Percentiles rank a stretch among this genome's conserved stretches.
Evolutionary conservation across 1,284 basidiomycete species (phyloP).

Genomic region (Ustilago bromivora): DNA sequence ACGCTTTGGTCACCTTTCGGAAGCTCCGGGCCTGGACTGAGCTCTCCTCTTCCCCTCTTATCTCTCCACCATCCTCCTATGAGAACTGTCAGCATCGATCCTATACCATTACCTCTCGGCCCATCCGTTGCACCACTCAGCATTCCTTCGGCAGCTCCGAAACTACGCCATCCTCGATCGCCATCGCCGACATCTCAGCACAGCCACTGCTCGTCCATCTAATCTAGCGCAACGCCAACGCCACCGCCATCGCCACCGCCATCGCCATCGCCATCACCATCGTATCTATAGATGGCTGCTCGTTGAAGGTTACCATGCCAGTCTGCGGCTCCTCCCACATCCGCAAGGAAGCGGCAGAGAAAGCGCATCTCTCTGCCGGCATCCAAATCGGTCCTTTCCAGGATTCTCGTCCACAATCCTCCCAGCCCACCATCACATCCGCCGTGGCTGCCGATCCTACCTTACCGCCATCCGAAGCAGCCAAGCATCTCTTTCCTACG

Average conservation of each 20-base stretch:
- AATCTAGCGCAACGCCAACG: neutral
- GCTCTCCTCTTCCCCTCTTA: neutral
- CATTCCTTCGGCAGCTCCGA: neutral
- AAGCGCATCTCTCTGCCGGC: slow-evolving; percentile 48
- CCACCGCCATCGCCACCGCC: no score
- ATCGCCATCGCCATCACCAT: no score
- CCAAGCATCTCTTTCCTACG: slow-evolving; percentile 54
- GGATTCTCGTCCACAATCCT: slow-evolving; percentile 40
- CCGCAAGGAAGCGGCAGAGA: slow-evolving; percentile 30
- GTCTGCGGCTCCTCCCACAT: slow-evolving; percentile 45
- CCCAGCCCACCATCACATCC: slow-evolving; percentile 63
- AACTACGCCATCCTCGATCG: neutral
- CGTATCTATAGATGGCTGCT: no score
- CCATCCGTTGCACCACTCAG: neutral
- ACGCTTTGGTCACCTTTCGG: neutral
- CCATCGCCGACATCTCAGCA: neutral
- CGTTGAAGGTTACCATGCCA: slow-evolving; percentile 18
- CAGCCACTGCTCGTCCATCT: neutral
- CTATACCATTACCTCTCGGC: neutral
- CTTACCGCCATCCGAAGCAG: slow-evolving; percentile 54
- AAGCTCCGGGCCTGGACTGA: neutral
- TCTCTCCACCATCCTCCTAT: neutral
- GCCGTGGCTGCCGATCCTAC: slow-evolving; percentile 61
- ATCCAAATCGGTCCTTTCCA: slow-evolving; percentile 39
- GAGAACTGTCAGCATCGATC: neutral